phyloP scores from a whole-genome alignment of 345 rosid genomes.

The Brassica nigra region DNA sequence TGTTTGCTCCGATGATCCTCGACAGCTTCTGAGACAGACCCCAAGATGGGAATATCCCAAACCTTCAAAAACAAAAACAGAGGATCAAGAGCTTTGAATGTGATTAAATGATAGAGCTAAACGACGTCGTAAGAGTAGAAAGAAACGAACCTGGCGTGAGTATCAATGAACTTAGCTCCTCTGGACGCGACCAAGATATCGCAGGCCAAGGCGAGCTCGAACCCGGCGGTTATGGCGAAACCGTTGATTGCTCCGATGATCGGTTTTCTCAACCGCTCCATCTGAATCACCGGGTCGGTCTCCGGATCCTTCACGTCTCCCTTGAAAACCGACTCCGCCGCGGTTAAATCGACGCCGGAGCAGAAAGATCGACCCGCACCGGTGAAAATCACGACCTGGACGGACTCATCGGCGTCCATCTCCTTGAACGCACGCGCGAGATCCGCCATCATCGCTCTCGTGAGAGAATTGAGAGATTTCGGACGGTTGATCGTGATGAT shows the following conservation, averaged over 20 bases:
- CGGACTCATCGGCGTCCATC: slow-evolving; percentile 56
- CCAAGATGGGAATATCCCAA: slow-evolving; percentile 97
- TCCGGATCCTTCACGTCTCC: slow-evolving; percentile 91
- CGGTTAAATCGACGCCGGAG: slow-evolving; percentile 85
- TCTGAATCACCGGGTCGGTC: slow-evolving; percentile 68
- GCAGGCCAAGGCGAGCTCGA: slow-evolving; percentile 87
- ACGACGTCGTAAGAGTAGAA: not conserved
- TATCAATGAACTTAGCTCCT: slow-evolving; percentile 81
- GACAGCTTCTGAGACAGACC: slow-evolving; percentile 94
- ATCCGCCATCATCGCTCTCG: slow-evolving; percentile 69
- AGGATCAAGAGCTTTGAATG: not conserved
- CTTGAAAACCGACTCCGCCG: slow-evolving; percentile 85
- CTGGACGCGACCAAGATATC: slow-evolving; percentile 76
- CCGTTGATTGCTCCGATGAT: slow-evolving; percentile 90
- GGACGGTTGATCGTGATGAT: slow-evolving; percentile 87
- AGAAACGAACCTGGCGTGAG: slow-evolving; percentile 69
- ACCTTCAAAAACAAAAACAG: slow-evolving; percentile 20
- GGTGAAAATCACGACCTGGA: slow-evolving; percentile 62
- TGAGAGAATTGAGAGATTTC: slow-evolving; percentile 80
- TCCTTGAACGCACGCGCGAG: slow-evolving; percentile 66
- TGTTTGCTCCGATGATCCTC: slow-evolving; percentile 73
- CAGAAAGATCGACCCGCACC: slow-evolving; percentile 90
- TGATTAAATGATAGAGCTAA: too few relatives aligned
- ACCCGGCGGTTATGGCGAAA: slow-evolving; percentile 88
- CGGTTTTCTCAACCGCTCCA: slow-evolving; percentile 79